These are phyloP conservation scores for Loxodes magnus DNA, from an alignment of 73 alveolate genomes.

Conservation along the genomic window DNA sequence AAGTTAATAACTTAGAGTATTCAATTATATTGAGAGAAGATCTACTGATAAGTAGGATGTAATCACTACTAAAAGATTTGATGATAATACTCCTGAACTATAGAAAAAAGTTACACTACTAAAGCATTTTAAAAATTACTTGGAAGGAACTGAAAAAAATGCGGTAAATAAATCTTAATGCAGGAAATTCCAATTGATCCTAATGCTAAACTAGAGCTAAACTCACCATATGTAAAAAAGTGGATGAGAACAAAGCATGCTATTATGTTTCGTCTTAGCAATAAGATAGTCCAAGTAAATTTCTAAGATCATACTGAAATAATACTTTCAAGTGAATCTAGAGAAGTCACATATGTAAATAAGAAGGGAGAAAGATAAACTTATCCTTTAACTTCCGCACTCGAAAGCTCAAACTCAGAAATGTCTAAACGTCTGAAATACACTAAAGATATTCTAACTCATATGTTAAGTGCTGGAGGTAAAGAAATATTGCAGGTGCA, in stretches of 20 bases:
- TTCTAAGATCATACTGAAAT: slow-evolving; percentile 88
- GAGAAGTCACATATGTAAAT: slow-evolving; percentile 74
- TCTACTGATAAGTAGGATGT: slow-evolving; percentile 45
- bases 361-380: slow-evolving; percentile 66
- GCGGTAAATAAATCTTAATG: slow-evolving; percentile 2
- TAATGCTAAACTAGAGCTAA: slow-evolving; percentile 13
- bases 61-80: slow-evolving; percentile 9
- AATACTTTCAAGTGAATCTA: slow-evolving; percentile 61
- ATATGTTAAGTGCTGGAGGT: slow-evolving; percentile 47
- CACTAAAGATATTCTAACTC: slow-evolving; percentile 77
- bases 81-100: slow-evolving; percentile 25
- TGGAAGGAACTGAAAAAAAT: slow-evolving; percentile 25
- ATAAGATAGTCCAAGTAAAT: slow-evolving; percentile 74
- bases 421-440: slow-evolving; percentile 78
- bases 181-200: slow-evolving; percentile 11
- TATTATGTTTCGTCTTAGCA: slow-evolving; percentile 73
- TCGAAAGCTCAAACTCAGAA: slow-evolving; percentile 66
- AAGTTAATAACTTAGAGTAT: no score
- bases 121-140: slow-evolving; percentile 33
- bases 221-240: slow-evolving; percentile 44
- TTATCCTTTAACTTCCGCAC: slow-evolving; percentile 54
- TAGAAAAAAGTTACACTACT: slow-evolving; percentile 31
- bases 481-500: no score
- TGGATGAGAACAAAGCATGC: slow-evolving; percentile 85
- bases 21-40: slow-evolving; percentile 31